These are phyloP conservation scores for Arabidopsis hybrid DNA, from an alignment of 441 rosid genomes.

Conservation along the genomic window DNA sequence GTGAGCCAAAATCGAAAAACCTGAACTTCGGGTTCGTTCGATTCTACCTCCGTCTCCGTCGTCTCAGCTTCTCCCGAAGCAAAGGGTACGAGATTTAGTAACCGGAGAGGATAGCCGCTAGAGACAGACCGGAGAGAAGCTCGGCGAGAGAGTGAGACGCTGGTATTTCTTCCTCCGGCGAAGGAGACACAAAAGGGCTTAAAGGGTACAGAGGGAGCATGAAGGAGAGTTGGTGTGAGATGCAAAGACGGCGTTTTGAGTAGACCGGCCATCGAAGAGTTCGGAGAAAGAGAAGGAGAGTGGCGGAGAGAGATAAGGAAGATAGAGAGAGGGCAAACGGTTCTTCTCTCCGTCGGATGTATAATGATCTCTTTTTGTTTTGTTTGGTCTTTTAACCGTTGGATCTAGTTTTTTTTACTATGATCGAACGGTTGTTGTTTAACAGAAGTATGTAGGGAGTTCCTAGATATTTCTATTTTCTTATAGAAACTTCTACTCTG, in stretches of 20 bases:
- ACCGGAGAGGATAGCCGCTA: slow-evolving; percentile 47
- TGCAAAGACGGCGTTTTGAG: slow-evolving; percentile 65
- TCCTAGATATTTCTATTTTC: neutral
- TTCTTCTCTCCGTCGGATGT: neutral
- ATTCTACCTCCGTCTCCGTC: slow-evolving; percentile 54
- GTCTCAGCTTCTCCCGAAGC: slow-evolving; percentile 76
- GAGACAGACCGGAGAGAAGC: slow-evolving; percentile 45
- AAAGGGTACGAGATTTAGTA: slow-evolving; percentile 53
- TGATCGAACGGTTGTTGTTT: slow-evolving; percentile 28
- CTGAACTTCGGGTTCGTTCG: slow-evolving; percentile 66
- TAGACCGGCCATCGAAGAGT: slow-evolving; percentile 67
- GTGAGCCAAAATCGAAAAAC: slow-evolving; percentile 46
- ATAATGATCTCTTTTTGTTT: neutral
- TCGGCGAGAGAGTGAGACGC: slow-evolving; percentile 39
- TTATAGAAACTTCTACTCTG: neutral
- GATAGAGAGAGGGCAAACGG: neutral
- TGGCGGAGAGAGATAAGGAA: slow-evolving; percentile 38
- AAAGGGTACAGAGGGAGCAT: slow-evolving; percentile 34
- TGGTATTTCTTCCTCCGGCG: slow-evolving; percentile 44
- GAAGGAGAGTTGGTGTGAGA: slow-evolving; percentile 40
- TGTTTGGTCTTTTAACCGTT: neutral
- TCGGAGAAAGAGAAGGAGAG: slow-evolving; percentile 23
- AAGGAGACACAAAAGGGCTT: slow-evolving; percentile 52
- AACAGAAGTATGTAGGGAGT: slow-evolving; percentile 15
- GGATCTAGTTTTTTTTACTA: slow-evolving; percentile 12